These are phyloP conservation scores for Verticillium albo-atrum DNA, from an alignment of 2,329 filamentous ascomycete species.

Conservation along the genomic window DNA sequence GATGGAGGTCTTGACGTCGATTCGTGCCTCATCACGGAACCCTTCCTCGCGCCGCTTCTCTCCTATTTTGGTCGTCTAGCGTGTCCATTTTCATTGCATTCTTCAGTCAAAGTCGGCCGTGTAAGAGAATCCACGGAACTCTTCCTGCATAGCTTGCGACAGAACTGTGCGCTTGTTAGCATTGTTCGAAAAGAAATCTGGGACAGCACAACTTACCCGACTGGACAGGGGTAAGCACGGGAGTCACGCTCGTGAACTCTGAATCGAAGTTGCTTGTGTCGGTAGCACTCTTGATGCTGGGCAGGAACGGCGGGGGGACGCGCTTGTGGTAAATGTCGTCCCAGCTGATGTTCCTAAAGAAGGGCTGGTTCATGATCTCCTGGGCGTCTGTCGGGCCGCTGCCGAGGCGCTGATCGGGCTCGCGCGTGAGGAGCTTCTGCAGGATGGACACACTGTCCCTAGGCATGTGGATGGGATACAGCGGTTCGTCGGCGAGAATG, in stretches of 20 bases:
- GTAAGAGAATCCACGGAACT: constrained; percentile 98
- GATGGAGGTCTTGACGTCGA: not conserved
- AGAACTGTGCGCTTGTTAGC: constrained; percentile 56
- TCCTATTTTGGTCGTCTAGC: not conserved
- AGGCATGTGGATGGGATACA: constrained; percentile 99
- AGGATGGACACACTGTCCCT: constrained; percentile 95
- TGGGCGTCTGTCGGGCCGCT: constrained; percentile 95
- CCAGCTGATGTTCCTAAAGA: constrained; percentile 98
- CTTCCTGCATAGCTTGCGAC: constrained; percentile 98
- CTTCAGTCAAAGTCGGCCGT: constrained; percentile 78
- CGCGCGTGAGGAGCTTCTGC: constrained; percentile 92
- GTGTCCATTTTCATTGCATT: not conserved
- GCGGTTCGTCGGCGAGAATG: constrained; percentile 92
- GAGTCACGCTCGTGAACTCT: constrained; percentile 97
- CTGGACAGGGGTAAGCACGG: constrained; percentile 93
- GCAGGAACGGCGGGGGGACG: constrained; percentile 82
- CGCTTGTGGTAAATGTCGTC: constrained; percentile 98
- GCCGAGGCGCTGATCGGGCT: constrained; percentile 88
- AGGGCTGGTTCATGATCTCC: constrained; percentile 97
- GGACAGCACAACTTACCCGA: constrained; percentile 65
- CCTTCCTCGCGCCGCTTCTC: not conserved
- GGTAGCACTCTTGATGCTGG: constrained; percentile 83
- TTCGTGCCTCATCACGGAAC: not conserved
- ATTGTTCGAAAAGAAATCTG: not conserved
- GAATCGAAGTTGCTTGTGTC: constrained; percentile 99